Conservation (phyloP, 2,329 filamentous ascomycete species). For the Diatrype stigma region DNA sequence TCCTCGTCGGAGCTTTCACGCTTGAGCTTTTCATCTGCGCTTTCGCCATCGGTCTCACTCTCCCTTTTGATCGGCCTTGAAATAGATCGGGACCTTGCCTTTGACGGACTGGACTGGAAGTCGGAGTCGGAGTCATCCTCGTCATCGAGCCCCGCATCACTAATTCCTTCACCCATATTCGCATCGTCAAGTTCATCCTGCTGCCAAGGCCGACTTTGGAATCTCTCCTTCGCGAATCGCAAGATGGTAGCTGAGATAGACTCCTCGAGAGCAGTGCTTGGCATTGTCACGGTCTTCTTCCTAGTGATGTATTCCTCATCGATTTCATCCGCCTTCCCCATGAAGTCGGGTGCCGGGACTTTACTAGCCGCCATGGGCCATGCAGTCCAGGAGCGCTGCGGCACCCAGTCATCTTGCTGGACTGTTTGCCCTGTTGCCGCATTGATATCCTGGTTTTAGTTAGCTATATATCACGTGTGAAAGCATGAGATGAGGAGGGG, state of each 20-base stretch:
- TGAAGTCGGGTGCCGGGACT: conserved; percentile 57
- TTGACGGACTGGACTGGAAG: conserved; percentile 5
- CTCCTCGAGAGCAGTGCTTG: conserved; percentile 64
- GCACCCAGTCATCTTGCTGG: conserved; percentile 38
- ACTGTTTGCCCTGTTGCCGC: conserved; percentile 21
- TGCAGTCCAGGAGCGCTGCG: conserved; percentile 68
- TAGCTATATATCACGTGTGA: conserved; percentile 7
- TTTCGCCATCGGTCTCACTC: background rate
- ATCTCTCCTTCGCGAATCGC: conserved; percentile 63
- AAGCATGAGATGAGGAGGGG: too few relatives aligned
- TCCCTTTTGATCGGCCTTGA: conserved; percentile 17
- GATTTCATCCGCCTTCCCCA: conserved; percentile 32
- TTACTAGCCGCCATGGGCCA: conserved; percentile 69
- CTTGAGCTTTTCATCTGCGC: conserved; percentile 18
- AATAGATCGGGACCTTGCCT: conserved; percentile 6
- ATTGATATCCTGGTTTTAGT: conserved; percentile 21
- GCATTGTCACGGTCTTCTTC: conserved; percentile 36
- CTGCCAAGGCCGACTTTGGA: conserved; percentile 36
- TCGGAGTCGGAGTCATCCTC: conserved; percentile 10
- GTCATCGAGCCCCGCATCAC: conserved; percentile 12
- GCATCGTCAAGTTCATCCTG: conserved; percentile 9
- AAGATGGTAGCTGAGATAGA: conserved; percentile 64
- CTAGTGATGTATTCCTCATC: conserved; percentile 49
- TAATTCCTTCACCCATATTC: conserved; percentile 5
- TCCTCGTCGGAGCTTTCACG: conserved; percentile 10